Base-by-base conservation (phyloP, 108 stramenopile genomes). In the Hondaea fermentalgiana region DNA sequence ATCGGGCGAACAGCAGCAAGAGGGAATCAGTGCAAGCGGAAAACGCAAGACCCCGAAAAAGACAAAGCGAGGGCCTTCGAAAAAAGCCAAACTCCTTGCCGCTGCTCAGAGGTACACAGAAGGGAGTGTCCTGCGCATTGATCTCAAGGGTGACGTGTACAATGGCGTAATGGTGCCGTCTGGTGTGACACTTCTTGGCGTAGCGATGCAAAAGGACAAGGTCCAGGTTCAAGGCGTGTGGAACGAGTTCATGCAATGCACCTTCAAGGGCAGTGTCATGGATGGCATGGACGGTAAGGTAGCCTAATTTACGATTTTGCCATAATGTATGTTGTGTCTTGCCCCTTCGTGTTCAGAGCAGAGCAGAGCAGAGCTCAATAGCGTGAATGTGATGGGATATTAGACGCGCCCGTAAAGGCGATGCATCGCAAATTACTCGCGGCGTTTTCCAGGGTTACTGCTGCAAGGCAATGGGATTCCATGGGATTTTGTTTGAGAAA, bases 121-220 rank as follows among this genome's bases (percentile, higher is more conserved):
- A 12, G 76, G 76, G 12, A 83, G 76, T 35, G 51, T 12, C 6
- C n/a, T 83, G 76, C 76, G 51, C 8, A 47, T 83, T 53, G 76
- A 83, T 53, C 45, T 83, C 51, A 83, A 83, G 51, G 76, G 76
- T 12, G 23, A 83, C 51, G 51, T 53, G 76, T 83, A 83, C 76
- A 47, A 53, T 0, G 76, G 76, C 76, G 51, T 53, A 2, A 83
- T 83, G 76, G 51, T 83, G 10, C 76, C 76, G 12, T 53, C 49
- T 35, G n/a, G 49, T 6, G 76, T 83, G 17, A 83, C 76, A 3
- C 76, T 83, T 23, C 76, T 83, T 6, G 45, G 49, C 51, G 76
- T 83, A 12, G 45, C 76, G 8, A 53, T 83, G 45, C n/a, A 6
- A 6, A 83, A 53, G 16, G 49, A 83, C 4, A 83, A 83, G 76